phyloP scores from a whole-genome alignment of 2,329 filamentous ascomycete species.

The Simplicillium sp. region DNA sequence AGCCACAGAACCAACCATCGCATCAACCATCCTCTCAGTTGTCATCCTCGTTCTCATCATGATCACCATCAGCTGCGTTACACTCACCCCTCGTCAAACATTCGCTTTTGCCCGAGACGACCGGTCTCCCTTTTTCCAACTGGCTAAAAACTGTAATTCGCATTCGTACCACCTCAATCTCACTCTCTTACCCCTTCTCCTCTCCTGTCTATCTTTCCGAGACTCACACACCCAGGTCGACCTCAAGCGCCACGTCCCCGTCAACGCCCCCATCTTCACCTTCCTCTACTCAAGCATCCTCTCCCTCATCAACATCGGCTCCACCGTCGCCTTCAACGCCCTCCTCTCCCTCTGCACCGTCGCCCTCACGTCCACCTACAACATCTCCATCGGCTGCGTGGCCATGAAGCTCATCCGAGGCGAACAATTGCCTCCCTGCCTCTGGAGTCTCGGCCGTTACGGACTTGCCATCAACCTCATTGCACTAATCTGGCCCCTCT shows the following conservation, averaged over 20 bases:
- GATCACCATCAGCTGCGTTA: conserved; percentile 42
- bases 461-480: too few relatives aligned
- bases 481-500: too few relatives aligned
- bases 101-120: conserved; percentile 38
- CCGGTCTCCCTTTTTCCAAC: conserved; percentile 19
- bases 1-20: conserved; percentile 34
- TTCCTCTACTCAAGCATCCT: too few relatives aligned
- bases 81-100: conserved; percentile 45
- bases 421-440: too few relatives aligned
- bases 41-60: conserved; percentile 38
- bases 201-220: too few relatives aligned
- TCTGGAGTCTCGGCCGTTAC: too few relatives aligned
- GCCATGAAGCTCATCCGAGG: conserved; percentile 17
- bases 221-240: neutral
- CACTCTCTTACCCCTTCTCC: too few relatives aligned
- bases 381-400: conserved; percentile 16
- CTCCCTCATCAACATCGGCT: conserved; percentile 24
- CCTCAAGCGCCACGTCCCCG: conserved; percentile 4
- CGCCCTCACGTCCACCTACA: conserved; percentile 19
- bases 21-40: conserved; percentile 37
- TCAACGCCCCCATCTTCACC: conserved; percentile 14
- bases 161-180: too few relatives aligned
- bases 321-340: conserved; percentile 17
- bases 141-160: neutral
- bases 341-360: conserved; percentile 19